Base-by-base conservation (phyloP, 2,329 filamentous ascomycete species). In the Aspergillus pseudotamarii region DNA sequence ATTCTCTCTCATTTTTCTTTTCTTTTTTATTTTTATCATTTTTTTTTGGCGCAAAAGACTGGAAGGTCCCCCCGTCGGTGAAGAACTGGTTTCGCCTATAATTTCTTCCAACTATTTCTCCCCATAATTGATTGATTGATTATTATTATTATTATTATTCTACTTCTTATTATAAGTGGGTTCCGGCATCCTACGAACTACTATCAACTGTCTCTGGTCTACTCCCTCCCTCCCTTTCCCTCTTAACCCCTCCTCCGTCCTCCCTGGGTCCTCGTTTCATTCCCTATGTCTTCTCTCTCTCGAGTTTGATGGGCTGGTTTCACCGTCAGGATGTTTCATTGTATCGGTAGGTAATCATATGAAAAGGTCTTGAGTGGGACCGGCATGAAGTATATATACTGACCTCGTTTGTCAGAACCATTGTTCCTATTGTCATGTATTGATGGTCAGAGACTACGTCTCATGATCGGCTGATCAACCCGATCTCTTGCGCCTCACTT, bases 391-490 rank as follows among this genome's bases (percentile, higher is more conserved):
- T 16, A 36, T 50, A 23, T 50, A 55, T 38, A 38, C 51, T 55
- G 32, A 55, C 30, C 16, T 21, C 14, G 6, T 38, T 10, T 6
- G 12, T 16, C 21, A 38, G 51, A 55, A 26, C 23, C 32, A 26
- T 38, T 26, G 21, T 38, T 55, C 23, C n/a, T 9, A 8, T 23
- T 36, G 11, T 36, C 16, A 38, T 8, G n/a, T 55, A 16, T 38
- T 63, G 58, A 14, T 46, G 53, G 50, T 21, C 48, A 36, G 54
- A 43, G 34, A 51, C 38, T 57, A 11, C 14, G n/a, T 53, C 43
- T 57, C 54, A 57, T 60, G 45, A 54, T 54, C 63, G 53, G 61
- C 61, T 66, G 64, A 66, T 66, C 61, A 57, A 61, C 64, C 45
- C 48, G 41, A 28, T 55, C 41, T 58, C 26, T 50, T 50, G 34